phyloP scores from a whole-genome alignment of 1,284 basidiomycete genomes.

The Melanopsichium pennsylvanicum region DNA sequence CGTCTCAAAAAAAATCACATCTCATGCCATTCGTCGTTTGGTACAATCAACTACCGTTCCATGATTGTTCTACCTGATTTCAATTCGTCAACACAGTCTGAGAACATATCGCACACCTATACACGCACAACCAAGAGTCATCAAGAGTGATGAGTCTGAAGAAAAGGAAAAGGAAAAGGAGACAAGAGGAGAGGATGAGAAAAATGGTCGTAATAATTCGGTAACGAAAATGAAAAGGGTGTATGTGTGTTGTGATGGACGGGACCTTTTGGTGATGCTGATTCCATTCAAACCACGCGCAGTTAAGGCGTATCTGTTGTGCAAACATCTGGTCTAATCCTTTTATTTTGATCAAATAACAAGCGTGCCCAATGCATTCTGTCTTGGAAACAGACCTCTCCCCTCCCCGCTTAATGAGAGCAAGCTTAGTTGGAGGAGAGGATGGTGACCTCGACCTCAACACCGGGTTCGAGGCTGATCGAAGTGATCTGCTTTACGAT shows the following conservation, averaged over 20 bases:
- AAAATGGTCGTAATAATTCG: conserved; percentile 25
- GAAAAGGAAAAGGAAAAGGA: no score
- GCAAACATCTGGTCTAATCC: conserved; percentile 3
- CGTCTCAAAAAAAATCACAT: no score
- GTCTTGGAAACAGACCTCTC: no score
- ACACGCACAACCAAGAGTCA: background rate
- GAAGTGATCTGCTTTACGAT: conserved; percentile 99
- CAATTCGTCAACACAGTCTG: no score
- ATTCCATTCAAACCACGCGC: conserved; percentile 16
- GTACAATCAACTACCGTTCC: no score
- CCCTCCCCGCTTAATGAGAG: no score
- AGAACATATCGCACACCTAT: background rate
- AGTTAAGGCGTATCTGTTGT: conserved; percentile 16
- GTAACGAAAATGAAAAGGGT: no score
- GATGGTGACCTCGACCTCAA: conserved; percentile 99
- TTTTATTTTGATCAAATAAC: conserved; percentile 8
- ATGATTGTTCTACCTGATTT: no score
- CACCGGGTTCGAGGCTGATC: conserved; percentile 97
- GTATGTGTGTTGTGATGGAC: no score
- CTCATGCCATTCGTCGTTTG: no score
- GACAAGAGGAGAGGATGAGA: conserved; percentile 7
- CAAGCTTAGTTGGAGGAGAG: conserved; percentile 69
- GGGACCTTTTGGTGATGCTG: no score
- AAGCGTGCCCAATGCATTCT: conserved; percentile 1
- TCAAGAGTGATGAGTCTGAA: no score